Evolutionary conservation across 495 filamentous ascomycete genomes (phyloP), one percentile per base, ranked within the genome.

Genomic region (Xylaria longipes): DNA sequence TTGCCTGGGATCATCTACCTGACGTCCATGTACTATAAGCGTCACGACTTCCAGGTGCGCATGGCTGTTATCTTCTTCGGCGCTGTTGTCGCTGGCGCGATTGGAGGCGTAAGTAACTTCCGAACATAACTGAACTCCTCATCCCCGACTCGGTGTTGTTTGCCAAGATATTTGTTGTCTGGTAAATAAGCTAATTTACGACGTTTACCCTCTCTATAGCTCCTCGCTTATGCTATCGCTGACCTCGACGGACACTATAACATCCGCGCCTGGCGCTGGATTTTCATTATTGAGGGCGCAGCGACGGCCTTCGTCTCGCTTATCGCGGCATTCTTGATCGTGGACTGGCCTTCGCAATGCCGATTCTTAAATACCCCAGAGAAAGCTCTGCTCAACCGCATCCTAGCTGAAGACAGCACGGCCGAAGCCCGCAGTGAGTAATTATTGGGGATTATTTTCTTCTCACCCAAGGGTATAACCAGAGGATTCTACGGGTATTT

Each of bases 1-100:
- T 77, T 88, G 48, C 89, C 88, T 9, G 89, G 85, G 77, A 80
- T 84, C 27, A 78, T 82, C 27, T 90, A 89, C 72, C 72, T 89
- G 46, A 87, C 89, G 27, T 85, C 85, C 12, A 88, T 88, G 84
- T 92, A 88, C 69, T 93, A 92, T 75, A 85, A 83, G 29, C 85
- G 89, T 33, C 82, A 87, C 69, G 89, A 93, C 74, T 80, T 89
- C 52, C 89, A 88, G 76, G 82, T 85, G 77, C 83, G 90, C 64
- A 79, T 89, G 65, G 88, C 84, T 63, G 73, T 89, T 5, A 90
- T 89, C 80, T 91, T 89, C 80, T 85, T 84, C 48, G 84, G 88
- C 0, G 82, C 83, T 17, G 86, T 88, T 72, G 63, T 90, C 12
- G 87, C 87, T 20, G 89, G 90, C 35, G 87, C 87, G 25, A 88